Percentiles rank a stretch among this genome's conserved stretches.
These are phyloP conservation scores for Suillus clintonianus DNA, from an alignment of 768 basidiomycete species.

Conservation along the genomic window DNA sequence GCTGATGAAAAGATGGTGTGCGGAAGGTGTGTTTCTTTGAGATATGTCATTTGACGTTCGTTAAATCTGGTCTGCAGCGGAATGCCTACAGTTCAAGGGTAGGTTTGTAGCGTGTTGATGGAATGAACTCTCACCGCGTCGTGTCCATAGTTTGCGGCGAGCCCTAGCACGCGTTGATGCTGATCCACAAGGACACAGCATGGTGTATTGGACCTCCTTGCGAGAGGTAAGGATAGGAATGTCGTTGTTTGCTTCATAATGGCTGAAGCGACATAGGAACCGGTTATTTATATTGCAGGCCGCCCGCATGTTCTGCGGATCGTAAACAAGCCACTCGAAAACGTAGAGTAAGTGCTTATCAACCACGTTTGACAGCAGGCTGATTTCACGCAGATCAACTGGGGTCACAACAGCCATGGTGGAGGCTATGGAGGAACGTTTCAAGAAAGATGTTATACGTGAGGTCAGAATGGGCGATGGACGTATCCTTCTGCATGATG, in stretches of 20 bases:
- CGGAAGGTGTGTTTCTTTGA: conserved; percentile 56
- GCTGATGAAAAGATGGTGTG: conserved; percentile 66
- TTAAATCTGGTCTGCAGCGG: conserved; percentile 54
- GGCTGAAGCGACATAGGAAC: conserved; percentile 57
- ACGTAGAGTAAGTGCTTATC: conserved; percentile 74
- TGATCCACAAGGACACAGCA: conserved; percentile 70
- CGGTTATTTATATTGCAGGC: conserved; percentile 87
- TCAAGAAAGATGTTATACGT: conserved; percentile 85
- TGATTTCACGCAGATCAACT: conserved; percentile 63
- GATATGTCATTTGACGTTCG: conserved; percentile 10
- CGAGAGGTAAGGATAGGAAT: conserved; percentile 63
- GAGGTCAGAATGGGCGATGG: conserved; percentile 75
- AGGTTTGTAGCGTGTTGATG: conserved; percentile 13
- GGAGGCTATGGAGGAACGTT: conserved; percentile 84
- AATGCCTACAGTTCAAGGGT: conserved; percentile 95
- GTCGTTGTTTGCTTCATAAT: neutral
- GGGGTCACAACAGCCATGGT: conserved; percentile 90
- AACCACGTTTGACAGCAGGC: neutral
- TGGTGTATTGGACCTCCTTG: conserved; percentile 92
- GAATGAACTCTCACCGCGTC: neutral
- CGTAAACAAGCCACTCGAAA: conserved; percentile 85
- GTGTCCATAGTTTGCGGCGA: conserved; percentile 59
- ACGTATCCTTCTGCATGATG: conserved; percentile 89
- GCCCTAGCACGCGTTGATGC: conserved; percentile 83
- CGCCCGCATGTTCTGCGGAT: conserved; percentile 89